Base-by-base conservation (phyloP, 495 filamentous ascomycete species). In the Penicillium atrosanguineum region DNA sequence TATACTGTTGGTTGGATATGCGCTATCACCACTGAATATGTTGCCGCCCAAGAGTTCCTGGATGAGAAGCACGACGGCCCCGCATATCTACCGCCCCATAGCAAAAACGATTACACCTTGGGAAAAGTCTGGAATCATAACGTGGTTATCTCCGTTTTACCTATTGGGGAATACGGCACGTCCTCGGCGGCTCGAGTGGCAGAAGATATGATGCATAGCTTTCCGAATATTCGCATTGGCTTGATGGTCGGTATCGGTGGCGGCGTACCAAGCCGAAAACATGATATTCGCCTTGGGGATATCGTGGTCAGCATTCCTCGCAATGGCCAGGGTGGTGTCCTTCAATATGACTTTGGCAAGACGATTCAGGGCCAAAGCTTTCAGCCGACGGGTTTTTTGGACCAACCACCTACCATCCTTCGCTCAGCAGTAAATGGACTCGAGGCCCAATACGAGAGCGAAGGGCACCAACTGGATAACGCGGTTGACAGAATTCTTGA, bases 211-310 rank as follows among this genome's bases (percentile, higher is more conserved):
- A 43, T 63, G 0, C 37, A 47, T 7, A 74, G 44, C 26, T 81
- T 81, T 53, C 59, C 59, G 0, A 16, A 40, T 12, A 57, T 82
- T 20, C 55, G 69, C 28, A 61, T 78, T 50, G 59, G 69, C 14
- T 58, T 83, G 23, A 75, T 82, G 66, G 77, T 82, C 7, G 78
- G 78, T 23, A 74, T 79, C 43, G 76, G 70, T 1, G 75, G 75
- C 23, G 75, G 76, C 20, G 53, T 61, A 20, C 65, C 65, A 8
- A 38, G 59, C 6, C 43, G 55, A 11, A 53, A 65, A 29, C 43
- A 60, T 39, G 38, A 20, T 6, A 40, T 16, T 40, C 38, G 38
- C 7, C 49, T 65, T 11, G 63, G 64, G 8, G 59, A 67, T 55
- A 55, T 67, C 9, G 61, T 67, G 28, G 54, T 67, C 23, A 60